Evolutionary conservation across 169 alveolate species (phyloP), one percentile per base, ranked within the genome.

Genomic region (Cryptosporidium xiaoi): DNA sequence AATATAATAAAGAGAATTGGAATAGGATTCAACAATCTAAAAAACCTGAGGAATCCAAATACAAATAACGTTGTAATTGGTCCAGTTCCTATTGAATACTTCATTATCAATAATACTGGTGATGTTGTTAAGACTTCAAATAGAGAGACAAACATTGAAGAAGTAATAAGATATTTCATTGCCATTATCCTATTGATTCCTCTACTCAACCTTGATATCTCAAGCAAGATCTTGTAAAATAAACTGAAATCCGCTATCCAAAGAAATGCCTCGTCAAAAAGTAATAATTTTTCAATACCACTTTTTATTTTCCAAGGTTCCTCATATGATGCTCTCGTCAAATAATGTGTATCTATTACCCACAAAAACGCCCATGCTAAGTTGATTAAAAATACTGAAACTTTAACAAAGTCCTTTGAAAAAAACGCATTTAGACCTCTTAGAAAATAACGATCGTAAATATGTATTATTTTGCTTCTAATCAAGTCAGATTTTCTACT

Each of bases 211-310:
- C 40, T 15, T 13, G 87, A 77, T 13, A 62, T 62, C 40, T 77
- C 87, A 24, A 33, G 53, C 24, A 77, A 40, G 18, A 62, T 44
- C n/a, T 77, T 77, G 16, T 60, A 77, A 7, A 77, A 66, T 24
- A 77, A 33, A 40, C 62, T 40, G 18, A 77, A 58, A 46, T 77
- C 87, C 56, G 87, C 87, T n/a, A 77, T 60, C 87, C 87, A 77
- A 4, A 77, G 71, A 48, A 77, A 77, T 13, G 87, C 34, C 33
- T 62, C 77, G 13, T 77, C 87, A 60, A 77, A 60, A 58, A 77
- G 51, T 2, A 60, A 27, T 27, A 77, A n/a, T 13, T 53, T 56
- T 36, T 60, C 65, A 40, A 20, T 62, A 5, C 71, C 71, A 56
- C 29, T 60, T 60, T 16, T 77, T n/a, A 77, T 53, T 48, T 36